These are phyloP conservation scores for Cutaneotrichosporon curvatum DNA, from an alignment of 1,284 basidiomycete species.

Conservation along the genomic window DNA sequence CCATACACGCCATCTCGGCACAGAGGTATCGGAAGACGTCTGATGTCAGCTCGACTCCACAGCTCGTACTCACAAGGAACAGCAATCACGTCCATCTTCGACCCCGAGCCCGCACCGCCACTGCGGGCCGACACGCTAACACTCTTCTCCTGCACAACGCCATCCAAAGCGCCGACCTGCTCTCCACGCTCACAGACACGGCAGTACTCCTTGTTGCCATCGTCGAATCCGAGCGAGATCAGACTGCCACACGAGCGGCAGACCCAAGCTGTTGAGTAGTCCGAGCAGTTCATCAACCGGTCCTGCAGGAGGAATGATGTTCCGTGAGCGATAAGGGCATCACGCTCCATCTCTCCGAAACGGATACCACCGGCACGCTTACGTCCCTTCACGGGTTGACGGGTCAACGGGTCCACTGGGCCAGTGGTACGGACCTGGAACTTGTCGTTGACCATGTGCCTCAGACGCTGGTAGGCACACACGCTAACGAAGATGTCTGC, in stretches of 20 bases:
- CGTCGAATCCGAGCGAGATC: slow-evolving; percentile 89
- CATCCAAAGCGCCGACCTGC: slow-evolving; percentile 14
- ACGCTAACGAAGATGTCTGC: slow-evolving; percentile 98
- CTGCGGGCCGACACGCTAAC: slow-evolving; percentile 26
- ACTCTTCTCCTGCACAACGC: slow-evolving; percentile 2
- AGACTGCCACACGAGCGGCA: slow-evolving; percentile 93
- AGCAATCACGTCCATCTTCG: slow-evolving; percentile 85
- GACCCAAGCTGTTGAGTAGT: slow-evolving; percentile 98
- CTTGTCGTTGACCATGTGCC: slow-evolving; percentile 99
- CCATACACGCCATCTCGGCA: slow-evolving; percentile 55
- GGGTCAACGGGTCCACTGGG: slow-evolving; percentile 88
- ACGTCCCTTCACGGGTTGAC: slow-evolving; percentile 97
- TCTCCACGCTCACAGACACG: slow-evolving; percentile 70
- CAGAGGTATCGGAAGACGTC: slow-evolving; percentile 45
- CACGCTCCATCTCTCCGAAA: slow-evolving; percentile 99
- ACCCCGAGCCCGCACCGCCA: slow-evolving; percentile 29
- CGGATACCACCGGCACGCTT: slow-evolving; percentile 98
- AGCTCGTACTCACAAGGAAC: slow-evolving; percentile 61
- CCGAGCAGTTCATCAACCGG: slow-evolving; percentile 98
- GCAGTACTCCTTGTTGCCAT: slow-evolving; percentile 69
- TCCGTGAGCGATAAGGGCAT: slow-evolving; percentile 95
- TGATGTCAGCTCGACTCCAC: slow-evolving; percentile 16
- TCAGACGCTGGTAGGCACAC: slow-evolving; percentile 95
- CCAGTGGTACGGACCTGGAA: slow-evolving; percentile 99
- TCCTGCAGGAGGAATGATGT: slow-evolving; percentile 98